phyloP scores from a whole-genome alignment of 2,329 filamentous ascomycete species.

The Cordyceps fumosorosea region DNA sequence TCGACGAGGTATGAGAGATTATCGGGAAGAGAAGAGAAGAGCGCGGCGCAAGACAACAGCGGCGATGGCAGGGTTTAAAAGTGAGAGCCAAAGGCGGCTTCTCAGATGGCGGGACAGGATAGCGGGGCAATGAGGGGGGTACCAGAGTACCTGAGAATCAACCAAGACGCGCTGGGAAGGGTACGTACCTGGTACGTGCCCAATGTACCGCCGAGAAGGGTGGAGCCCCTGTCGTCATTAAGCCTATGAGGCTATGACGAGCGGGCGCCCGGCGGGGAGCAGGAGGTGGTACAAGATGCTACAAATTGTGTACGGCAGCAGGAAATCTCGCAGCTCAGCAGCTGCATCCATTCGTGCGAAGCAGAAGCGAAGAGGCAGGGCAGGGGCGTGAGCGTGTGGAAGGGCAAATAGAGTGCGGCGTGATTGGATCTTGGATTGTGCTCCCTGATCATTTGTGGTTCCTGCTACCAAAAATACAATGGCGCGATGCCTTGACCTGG shows the following conservation, averaged over 20 bases:
- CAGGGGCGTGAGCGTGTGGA: background rate
- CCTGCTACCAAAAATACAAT: background rate
- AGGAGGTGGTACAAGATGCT: constrained; percentile 7
- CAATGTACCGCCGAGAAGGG: constrained; percentile 12
- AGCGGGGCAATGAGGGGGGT: constrained; percentile 12
- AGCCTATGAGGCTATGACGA: constrained; percentile 13
- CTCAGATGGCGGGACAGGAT: constrained; percentile 12
- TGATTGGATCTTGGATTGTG: constrained; percentile 3
- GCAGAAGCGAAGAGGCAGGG: background rate
- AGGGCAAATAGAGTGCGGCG: background rate
- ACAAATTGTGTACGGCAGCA: background rate
- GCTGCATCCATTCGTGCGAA: background rate
- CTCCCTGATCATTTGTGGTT: background rate
- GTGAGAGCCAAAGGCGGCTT: constrained; percentile 4
- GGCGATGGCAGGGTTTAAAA: constrained; percentile 15
- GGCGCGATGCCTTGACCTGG: background rate
- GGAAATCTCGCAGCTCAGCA: constrained; percentile 7
- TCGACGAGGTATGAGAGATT: background rate
- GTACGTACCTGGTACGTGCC: background rate
- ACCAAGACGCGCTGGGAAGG: background rate
- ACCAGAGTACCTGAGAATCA: background rate
- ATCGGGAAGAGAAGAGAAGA: background rate
- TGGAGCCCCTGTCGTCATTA: constrained; percentile 13
- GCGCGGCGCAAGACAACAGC: constrained; percentile 1
- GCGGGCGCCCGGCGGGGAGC: constrained; percentile 10